A percentile compares a stretch with the other conserved stretches of the same genome.
Evolutionary conservation across 108 stramenopile genomes (phyloP).

Genomic region (Nitzschia sp.): DNA sequence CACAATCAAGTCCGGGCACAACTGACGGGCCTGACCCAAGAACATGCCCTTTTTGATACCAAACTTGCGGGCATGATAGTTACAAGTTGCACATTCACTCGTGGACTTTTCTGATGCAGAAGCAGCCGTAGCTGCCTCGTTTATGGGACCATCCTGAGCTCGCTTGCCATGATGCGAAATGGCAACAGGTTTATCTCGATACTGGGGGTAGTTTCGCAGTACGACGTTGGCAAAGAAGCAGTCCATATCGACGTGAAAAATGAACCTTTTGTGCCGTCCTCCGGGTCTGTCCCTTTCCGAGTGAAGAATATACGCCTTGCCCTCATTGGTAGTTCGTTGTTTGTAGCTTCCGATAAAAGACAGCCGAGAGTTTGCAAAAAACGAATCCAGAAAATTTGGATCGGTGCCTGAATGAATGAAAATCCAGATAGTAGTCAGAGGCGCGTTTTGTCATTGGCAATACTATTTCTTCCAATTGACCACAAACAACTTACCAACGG

Average conservation of each 20-base stretch:
- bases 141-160: constrained; percentile 6
- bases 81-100: constrained; percentile 92
- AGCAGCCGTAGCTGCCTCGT: no score
- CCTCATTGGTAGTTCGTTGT: constrained; percentile 39
- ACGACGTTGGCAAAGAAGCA: constrained; percentile 93
- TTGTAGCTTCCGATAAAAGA: constrained; percentile 85
- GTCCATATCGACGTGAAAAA: constrained; percentile 96
- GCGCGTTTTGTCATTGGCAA: no score
- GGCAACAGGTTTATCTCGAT: constrained; percentile 81
- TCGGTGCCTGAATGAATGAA: constrained; percentile 55
- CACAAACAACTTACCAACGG: constrained; percentile 7
- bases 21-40: constrained; percentile 80
- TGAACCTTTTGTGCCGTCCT: constrained; percentile 45
- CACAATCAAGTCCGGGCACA: constrained; percentile 88
- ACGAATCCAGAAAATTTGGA: constrained; percentile 78
- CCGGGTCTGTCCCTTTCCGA: not conserved
- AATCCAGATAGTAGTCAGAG: no score
- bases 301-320: not conserved
- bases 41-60: constrained; percentile 94
- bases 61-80: constrained; percentile 88
- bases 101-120: constrained; percentile 52
- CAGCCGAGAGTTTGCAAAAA: constrained; percentile 65
- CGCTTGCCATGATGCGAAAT: constrained; percentile 78
- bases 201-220: constrained; percentile 81
- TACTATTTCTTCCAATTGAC: no score